Base-by-base conservation (phyloP, 2,329 filamentous ascomycete species). In the Pseudohalonectria lignicola region DNA sequence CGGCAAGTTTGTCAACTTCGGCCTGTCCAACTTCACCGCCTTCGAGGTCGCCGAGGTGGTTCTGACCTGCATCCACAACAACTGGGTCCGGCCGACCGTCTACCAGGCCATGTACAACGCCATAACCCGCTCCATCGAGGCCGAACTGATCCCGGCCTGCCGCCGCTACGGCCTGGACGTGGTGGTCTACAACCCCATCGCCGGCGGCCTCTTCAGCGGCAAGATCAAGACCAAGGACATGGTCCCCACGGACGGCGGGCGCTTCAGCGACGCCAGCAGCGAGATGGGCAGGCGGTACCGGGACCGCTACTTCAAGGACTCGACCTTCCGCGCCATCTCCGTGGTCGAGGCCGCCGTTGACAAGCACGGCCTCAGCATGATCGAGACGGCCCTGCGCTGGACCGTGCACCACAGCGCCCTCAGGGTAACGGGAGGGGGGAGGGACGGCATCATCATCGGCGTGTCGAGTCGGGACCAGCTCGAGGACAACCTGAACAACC, bases 71-170 rank as follows among this genome's bases (percentile, higher is more conserved):
- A 81, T 81, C 49, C 76, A 82, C 60, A 79, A 84, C 51, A 74
- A 75, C 43, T 93, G 84, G 84, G 82, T 93, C 13, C 74, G 80
- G 29, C 86, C 86, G 1, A 86, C 82, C 1, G 76, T 93, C 40
- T 94, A 86, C 59, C 86, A 92, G 59, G 87, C 71, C 49, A 90
- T 93, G 83, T 90, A 90, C 61, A 90, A 90, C 57, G 76, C 74
- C 41, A 83, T 88, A 47, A 85, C 79, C 17, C 76, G 86, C 37
- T 74, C 73, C 39, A 79, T 90, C 45, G 86, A 92, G 55, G 56
- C 72, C 1, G 85, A 92, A 56, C 64, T 92, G 31, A 70, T 92
- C 39, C 76, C 77, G 3, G 76, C 78, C 17, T 87, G 82, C 53
- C 75, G 76, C 17, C 74, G 82, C 37, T 90, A 86, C 55, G 82